Base-by-base conservation (phyloP, 2,329 filamentous ascomycete genomes). In the Fusarium irregulare region DNA sequence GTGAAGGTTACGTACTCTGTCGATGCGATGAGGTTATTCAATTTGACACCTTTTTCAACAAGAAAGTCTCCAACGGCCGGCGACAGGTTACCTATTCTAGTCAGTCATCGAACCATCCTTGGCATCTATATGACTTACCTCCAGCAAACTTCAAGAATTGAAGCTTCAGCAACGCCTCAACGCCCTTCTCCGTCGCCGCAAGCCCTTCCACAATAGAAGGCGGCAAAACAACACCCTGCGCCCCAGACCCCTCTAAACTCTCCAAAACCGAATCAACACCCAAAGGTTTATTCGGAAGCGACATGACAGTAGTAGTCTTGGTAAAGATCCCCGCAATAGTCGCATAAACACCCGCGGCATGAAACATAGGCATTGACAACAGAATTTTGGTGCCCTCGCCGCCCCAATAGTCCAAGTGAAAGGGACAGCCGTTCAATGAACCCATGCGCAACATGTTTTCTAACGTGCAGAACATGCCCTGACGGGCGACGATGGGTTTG, bases 81-180 rank as follows among this genome's bases (percentile, higher is more conserved):
- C 1, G 60, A 59, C 0, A 64, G 2, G 0, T 28, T 40, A 0
- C 61, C 61, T 64, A 9, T 23, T 1, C 0, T 2, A 3, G 2
- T 56, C 9, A 63, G 8, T 9, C 14, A 7, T 3, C 0, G 7
- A 1, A 1, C 2, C 1, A 2, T 5, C 1, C 0, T 0, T 11
- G 1, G 14, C 0, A 16, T 0, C 5, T 28, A 28, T 28, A 12
- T 28, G 1, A 49, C 44, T 49, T 2, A 49, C 59, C 60, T 7
- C 61, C 61, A 0, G 30, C 60, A n/a, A 57, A 64, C 3, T 25
- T 16, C 4, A 64, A 2, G 3, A 21, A 20, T 1, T 40, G 9
- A 4, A 64, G 61, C 9, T 50, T 50, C 2, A 4, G 4, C 1
- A 64, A 13, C 11, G 18, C 37, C 2, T 47, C 6, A 0, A 23